These are phyloP conservation scores for Penicillium sumatraense DNA, from an alignment of 2,329 filamentous ascomycete genomes.

Conservation along the genomic window DNA sequence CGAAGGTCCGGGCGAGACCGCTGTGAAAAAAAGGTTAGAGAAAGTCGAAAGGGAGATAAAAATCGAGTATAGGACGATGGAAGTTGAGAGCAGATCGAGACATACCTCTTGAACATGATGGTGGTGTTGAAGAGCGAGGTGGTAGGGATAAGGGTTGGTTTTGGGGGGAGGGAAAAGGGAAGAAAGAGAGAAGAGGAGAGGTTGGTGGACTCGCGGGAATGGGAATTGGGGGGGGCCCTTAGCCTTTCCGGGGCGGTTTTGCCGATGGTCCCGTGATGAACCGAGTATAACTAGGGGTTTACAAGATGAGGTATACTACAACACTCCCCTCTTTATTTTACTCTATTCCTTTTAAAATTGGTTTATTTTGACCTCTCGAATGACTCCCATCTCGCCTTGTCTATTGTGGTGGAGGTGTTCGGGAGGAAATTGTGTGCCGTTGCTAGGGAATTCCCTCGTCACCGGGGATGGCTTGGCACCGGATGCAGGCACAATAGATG, in stretches of 20 bases:
- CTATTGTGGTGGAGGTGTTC: conserved; percentile 5
- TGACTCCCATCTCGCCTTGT: neutral
- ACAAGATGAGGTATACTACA: no score
- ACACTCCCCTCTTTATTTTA: no score
- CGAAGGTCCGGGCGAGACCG: conserved; percentile 69
- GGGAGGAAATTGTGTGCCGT: conserved; percentile 2
- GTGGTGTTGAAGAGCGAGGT: conserved; percentile 47
- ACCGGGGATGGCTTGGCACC: conserved; percentile 26
- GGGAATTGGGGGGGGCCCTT: conserved; percentile 39
- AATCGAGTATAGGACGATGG: conserved; percentile 1
- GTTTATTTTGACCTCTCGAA: neutral
- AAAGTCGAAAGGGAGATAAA: conserved; percentile 34
- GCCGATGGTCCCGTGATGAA: conserved; percentile 49
- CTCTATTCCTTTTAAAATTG: neutral
- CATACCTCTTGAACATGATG: conserved; percentile 68
- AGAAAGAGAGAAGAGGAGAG: conserved; percentile 39
- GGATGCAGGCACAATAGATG: conserved; percentile 21
- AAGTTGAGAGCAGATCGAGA: conserved; percentile 13
- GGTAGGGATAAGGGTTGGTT: conserved; percentile 21
- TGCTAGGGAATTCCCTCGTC: conserved; percentile 24
- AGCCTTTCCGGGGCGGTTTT: conserved; percentile 49
- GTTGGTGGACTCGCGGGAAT: conserved; percentile 33
- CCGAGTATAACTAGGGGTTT: no score
- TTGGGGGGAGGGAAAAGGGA: conserved; percentile 33
- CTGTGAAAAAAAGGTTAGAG: conserved; percentile 44